Evolutionary conservation across 257 asterid genomes (phyloP).

Genomic region (Petunia secreta): DNA sequence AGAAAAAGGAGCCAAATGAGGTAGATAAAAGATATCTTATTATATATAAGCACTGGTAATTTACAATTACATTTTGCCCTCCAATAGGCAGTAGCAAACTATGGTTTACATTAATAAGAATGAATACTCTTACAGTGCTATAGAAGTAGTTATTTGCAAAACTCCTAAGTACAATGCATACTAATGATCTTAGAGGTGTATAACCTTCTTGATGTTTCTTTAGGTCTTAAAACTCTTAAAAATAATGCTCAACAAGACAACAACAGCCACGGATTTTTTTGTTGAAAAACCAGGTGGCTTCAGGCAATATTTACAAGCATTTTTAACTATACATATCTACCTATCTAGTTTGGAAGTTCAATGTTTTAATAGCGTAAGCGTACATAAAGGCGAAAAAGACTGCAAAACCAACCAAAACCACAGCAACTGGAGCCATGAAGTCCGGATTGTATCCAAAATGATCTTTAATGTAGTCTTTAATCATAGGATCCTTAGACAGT

Average conservation of each 20-base stretch:
- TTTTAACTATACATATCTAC: not conserved
- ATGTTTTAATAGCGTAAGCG: slow-evolving; percentile 53
- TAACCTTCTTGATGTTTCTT: not conserved
- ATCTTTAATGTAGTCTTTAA: slow-evolving; percentile 52
- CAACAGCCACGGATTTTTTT: not conserved
- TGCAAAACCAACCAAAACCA: slow-evolving; percentile 51
- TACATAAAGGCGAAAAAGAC: slow-evolving; percentile 62
- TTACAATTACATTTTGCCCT: slow-evolving; percentile 18
- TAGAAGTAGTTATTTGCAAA: not conserved
- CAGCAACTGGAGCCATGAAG: slow-evolving; percentile 59
- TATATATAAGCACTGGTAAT: slow-evolving; percentile 1
- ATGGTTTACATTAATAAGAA: not conserved
- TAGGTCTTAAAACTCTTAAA: not conserved
- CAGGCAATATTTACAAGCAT: slow-evolving; percentile 17
- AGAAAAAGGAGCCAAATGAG: not conserved
- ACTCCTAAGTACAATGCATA: slow-evolving; percentile 14
- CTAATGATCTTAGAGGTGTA: slow-evolving; percentile 13
- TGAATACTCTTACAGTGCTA: not conserved
- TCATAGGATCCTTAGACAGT: slow-evolving; percentile 44
- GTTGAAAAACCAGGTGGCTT: slow-evolving; percentile 9
- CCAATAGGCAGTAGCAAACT: not conserved
- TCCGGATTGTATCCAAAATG: slow-evolving; percentile 63
- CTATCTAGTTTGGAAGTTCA: slow-evolving; percentile 65
- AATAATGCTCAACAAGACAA: not conserved
- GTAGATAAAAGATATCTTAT: not conserved